A percentile compares a stretch with the other conserved stretches of the same genome.
phyloP scores from a whole-genome alignment of 1,284 basidiomycete genomes.

The Trichosporon sp. region DNA sequence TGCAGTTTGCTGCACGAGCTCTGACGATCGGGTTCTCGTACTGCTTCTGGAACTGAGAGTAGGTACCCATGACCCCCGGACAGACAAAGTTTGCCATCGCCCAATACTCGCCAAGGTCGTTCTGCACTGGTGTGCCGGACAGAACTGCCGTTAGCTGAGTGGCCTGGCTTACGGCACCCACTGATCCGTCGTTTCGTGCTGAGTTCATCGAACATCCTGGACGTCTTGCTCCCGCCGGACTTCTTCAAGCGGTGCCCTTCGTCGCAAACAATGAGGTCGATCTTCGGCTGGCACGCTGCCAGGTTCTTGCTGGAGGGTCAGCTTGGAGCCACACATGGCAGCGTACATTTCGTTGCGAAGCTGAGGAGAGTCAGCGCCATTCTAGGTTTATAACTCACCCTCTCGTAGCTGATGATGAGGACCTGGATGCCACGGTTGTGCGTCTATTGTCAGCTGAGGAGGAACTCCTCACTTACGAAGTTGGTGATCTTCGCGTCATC shows the following conservation, averaged over 20 bases:
- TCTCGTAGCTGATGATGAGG: constrained; percentile 92
- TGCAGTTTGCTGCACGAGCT: constrained; percentile 73
- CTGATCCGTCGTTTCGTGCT: constrained; percentile 65
- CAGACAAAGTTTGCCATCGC: constrained; percentile 96
- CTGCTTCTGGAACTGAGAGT: constrained; percentile 67
- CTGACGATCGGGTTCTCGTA: constrained; percentile 88
- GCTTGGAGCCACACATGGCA: background rate
- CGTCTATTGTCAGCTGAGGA: constrained; percentile 22
- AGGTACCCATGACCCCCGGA: constrained; percentile 70
- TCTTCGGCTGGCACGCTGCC: constrained; percentile 59
- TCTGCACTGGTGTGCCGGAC: constrained; percentile 96
- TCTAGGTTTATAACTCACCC: constrained; percentile 28
- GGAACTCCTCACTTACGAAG: constrained; percentile 60
- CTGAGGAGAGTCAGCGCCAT: constrained; percentile 37
- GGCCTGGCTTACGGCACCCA: constrained; percentile 19
- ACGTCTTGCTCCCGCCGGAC: constrained; percentile 82
- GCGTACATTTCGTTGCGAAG: constrained; percentile 71
- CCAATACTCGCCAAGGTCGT: constrained; percentile 92
- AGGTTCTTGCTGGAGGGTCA: constrained; percentile 41
- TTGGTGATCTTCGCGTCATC: constrained; percentile 64
- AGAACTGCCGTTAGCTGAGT: constrained; percentile 57
- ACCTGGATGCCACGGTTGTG: constrained; percentile 69
- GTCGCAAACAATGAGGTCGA: constrained; percentile 92
- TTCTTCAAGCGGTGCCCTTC: constrained; percentile 94
- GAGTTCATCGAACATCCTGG: constrained; percentile 77